A percentile compares a stretch with the other conserved stretches of the same genome.
phyloP scores from a whole-genome alignment of 2,329 filamentous ascomycete species.

The Coleophoma cylindrospora region DNA sequence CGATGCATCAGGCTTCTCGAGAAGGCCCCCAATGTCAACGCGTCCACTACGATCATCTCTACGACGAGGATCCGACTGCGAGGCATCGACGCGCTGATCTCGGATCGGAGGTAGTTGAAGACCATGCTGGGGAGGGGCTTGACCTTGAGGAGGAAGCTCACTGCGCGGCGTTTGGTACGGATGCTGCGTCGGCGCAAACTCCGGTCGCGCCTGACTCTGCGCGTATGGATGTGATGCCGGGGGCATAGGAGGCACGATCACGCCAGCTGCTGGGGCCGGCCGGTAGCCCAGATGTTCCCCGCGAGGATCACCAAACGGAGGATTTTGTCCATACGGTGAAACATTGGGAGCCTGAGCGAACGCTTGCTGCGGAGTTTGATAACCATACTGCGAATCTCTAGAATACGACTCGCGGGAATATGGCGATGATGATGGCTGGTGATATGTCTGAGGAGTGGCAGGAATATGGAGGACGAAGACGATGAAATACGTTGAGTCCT shows the following conservation, averaged over 20 bases:
- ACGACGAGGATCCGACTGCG: constrained; percentile 29
- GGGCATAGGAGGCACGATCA: constrained; percentile 11
- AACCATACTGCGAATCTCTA: constrained; percentile 24
- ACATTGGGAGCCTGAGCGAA: constrained; percentile 14
- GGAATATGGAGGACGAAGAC: constrained; percentile 33
- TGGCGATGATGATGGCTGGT: constrained; percentile 17
- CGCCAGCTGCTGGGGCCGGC: constrained; percentile 9
- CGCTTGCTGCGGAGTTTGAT: constrained; percentile 18
- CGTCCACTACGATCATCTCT: constrained; percentile 45
- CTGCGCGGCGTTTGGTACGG: constrained; percentile 49
- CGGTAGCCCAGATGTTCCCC: constrained; percentile 20
- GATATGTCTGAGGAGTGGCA: constrained; percentile 17
- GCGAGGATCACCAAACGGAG: constrained; percentile 17
- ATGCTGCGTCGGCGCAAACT: constrained; percentile 33
- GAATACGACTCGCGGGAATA: constrained; percentile 20
- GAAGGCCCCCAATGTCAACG: constrained; percentile 56
- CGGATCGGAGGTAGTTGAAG: constrained; percentile 36
- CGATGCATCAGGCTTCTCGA: constrained; percentile 47
- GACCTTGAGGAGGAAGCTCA: constrained; percentile 35
- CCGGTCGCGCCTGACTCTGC: constrained; percentile 37
- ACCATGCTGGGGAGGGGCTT: constrained; percentile 25
- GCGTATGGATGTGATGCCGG: constrained; percentile 39
- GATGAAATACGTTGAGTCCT: constrained; percentile 58
- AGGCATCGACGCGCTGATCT: constrained; percentile 17
- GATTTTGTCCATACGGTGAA: constrained; percentile 16